These are phyloP conservation scores for Trichosporon sp. DNA, from an alignment of 1,284 basidiomycete species.

Conservation along the genomic window DNA sequence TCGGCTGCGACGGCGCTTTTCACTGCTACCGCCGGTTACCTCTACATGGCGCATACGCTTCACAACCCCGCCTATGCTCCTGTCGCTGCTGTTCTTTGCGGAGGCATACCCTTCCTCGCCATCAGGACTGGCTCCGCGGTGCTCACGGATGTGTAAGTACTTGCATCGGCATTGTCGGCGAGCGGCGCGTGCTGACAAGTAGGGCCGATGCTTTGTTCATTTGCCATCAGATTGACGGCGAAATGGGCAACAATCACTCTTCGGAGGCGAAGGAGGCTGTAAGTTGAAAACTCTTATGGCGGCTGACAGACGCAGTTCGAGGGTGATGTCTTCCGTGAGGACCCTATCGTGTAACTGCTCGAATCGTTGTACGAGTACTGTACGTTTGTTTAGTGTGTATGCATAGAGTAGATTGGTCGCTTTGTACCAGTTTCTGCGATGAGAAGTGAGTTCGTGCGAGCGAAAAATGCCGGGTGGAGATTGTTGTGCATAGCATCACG, in stretches of 20 bases:
- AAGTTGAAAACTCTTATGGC: constrained; percentile 36
- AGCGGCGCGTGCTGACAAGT: constrained; percentile 5
- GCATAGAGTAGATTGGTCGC: background rate
- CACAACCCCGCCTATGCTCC: constrained; percentile 70
- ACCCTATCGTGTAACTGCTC: constrained; percentile 9
- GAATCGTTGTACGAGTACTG: background rate
- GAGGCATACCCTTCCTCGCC: constrained; percentile 71
- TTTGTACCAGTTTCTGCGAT: background rate
- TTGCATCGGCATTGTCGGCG: too few relatives aligned
- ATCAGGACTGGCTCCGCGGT: constrained; percentile 75
- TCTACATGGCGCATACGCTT: constrained; percentile 80
- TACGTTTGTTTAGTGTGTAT: background rate
- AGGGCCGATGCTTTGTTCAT: constrained; percentile 72
- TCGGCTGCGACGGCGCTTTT: constrained; percentile 71
- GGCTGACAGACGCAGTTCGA: constrained; percentile 9
- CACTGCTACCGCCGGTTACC: constrained; percentile 72
- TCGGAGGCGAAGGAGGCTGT: constrained; percentile 67
- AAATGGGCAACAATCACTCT: constrained; percentile 58
- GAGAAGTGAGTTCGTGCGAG: background rate
- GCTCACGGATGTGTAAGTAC: constrained; percentile 66
- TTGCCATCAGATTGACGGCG: constrained; percentile 82
- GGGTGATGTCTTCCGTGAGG: constrained; percentile 10
- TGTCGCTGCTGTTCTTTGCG: constrained; percentile 68
- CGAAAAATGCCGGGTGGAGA: background rate
- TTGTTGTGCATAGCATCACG: background rate